Base-by-base conservation (phyloP, 495 filamentous ascomycete species). In the Clohesyomyces aquaticus region DNA sequence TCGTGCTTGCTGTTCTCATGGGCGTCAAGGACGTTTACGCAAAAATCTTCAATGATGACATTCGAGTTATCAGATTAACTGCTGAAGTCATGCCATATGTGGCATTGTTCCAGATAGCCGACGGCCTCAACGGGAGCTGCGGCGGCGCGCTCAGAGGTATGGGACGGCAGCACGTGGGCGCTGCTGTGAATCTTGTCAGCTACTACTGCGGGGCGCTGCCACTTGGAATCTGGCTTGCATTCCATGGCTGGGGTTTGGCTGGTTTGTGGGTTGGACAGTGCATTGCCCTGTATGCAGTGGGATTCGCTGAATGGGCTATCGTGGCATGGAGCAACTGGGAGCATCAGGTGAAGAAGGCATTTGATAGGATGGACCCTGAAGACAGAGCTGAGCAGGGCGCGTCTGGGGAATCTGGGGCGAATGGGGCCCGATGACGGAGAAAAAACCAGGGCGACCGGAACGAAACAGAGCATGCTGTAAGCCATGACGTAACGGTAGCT, bases 91-190 rank as follows among this genome's bases (percentile, higher is more conserved):
- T 96, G 77, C 92, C 91, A 21, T 92, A 83, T 67, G 91, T 96
- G 11, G 92, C 92, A 2, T 79, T 96, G n/a, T 96, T 96, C 79
- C 92, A 96, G 77, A 91, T 96, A 59, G 90, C 92, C 0, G 92
- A 96, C 74, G 92, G 91, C 2, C 74, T 95, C 57, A 94, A 93
- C 74, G 90, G 89, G 0, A 88, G 84, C 61, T 96, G 92, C 71
- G 91, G 92, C 10, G 92, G 92, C 6, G 85, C 84, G 59, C 76
- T 96, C 11, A 75, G 92, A 51, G 92, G 92, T 0, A 93, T 91
- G 89, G 92, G 92, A 14, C 78, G 90, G 38, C 92, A 96, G 74
- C 92, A 95, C 80, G 80, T 94, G 28, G 92, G 92, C 16, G 92
- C 93, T 19, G 77, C 84, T n/a, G 91, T 96, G 61, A 96, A 97